Evolutionary conservation across 108 stramenopile species (phyloP).

Genomic region (Conticribra weissflogii): DNA sequence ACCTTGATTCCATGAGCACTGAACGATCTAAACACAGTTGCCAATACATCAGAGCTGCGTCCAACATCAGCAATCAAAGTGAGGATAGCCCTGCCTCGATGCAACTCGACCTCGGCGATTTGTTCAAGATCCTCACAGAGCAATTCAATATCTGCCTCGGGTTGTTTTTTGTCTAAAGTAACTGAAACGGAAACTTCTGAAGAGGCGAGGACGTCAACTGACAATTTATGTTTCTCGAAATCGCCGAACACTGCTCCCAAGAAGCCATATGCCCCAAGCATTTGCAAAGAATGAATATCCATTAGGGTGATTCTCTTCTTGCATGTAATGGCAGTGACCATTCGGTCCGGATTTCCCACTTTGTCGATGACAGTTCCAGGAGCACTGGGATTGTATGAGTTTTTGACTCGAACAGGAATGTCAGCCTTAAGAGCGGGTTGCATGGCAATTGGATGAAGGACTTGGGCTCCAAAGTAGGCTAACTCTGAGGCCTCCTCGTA

Average conservation of each 20-base stretch:
- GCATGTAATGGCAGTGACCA: slow-evolving; percentile 97
- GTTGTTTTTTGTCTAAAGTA: slow-evolving; percentile 94
- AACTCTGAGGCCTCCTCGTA: slow-evolving; percentile 98
- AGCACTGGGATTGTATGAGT: slow-evolving; percentile 95
- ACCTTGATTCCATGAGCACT: slow-evolving; percentile 75
- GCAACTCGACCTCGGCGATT: slow-evolving; percentile 75
- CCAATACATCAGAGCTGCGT: slow-evolving; percentile 88
- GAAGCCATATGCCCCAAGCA: slow-evolving; percentile 98
- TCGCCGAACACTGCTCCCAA: slow-evolving; percentile 88
- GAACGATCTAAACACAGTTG: slow-evolving; percentile 92
- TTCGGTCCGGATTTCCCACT: slow-evolving; percentile 52
- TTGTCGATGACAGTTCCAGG: slow-evolving; percentile 88
- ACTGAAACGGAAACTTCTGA: slow-evolving; percentile 97
- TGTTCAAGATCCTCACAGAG: slow-evolving; percentile 59
- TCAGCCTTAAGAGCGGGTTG: slow-evolving; percentile 82
- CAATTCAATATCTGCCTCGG: slow-evolving; percentile 46
- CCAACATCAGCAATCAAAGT: slow-evolving; percentile 94
- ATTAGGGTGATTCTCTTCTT: slow-evolving; percentile 88
- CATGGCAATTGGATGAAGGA: slow-evolving; percentile 96
- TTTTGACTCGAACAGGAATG: slow-evolving; percentile 96
- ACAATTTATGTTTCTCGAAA: slow-evolving; percentile 94
- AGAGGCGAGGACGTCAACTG: slow-evolving; percentile 98
- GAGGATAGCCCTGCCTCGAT: slow-evolving; percentile 77
- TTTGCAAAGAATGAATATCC: slow-evolving; percentile 91
- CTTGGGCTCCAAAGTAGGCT: slow-evolving; percentile 98